These are phyloP conservation scores for Discostella stelligera DNA, from an alignment of 352 stramenopile species.

Conservation along the genomic window DNA sequence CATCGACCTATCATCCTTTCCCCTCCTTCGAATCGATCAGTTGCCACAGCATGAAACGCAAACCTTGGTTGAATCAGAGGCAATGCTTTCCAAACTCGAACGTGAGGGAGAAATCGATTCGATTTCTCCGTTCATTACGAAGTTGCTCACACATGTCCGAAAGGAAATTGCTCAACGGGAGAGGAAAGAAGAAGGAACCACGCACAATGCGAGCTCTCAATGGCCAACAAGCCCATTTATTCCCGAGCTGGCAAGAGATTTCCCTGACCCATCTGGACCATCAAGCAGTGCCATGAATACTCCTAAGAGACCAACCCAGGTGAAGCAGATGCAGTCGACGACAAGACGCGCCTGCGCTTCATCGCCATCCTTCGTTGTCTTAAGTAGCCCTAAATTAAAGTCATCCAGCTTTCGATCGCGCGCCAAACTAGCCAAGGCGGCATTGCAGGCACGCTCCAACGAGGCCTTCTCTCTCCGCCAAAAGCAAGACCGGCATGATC, in stretches of 20 bases:
- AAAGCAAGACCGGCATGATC: constrained; percentile 20
- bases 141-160: constrained; percentile 21
- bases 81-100: constrained; percentile 18
- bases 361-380: constrained; percentile 33
- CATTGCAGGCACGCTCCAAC: constrained; percentile 27
- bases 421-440: constrained; percentile 30
- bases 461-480: constrained; percentile 6
- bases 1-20: constrained; percentile 48
- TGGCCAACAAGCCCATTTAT: neutral
- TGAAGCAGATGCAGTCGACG: neutral
- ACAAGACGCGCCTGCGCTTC: neutral
- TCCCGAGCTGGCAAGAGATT: neutral
- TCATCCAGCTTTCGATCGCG: constrained; percentile 43
- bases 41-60: constrained; percentile 21
- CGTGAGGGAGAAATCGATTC: neutral
- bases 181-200: neutral
- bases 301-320: neutral
- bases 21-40: constrained; percentile 50
- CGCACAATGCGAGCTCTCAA: neutral
- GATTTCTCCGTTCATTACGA: constrained; percentile 29
- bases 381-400: constrained; percentile 32
- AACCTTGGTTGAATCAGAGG: constrained; percentile 35
- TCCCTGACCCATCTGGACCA: neutral
- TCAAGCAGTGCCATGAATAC: neutral
- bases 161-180: constrained; percentile 25